These are phyloP conservation scores for Leccinum incarnatum DNA, from an alignment of 768 basidiomycete genomes.

Conservation along the genomic window DNA sequence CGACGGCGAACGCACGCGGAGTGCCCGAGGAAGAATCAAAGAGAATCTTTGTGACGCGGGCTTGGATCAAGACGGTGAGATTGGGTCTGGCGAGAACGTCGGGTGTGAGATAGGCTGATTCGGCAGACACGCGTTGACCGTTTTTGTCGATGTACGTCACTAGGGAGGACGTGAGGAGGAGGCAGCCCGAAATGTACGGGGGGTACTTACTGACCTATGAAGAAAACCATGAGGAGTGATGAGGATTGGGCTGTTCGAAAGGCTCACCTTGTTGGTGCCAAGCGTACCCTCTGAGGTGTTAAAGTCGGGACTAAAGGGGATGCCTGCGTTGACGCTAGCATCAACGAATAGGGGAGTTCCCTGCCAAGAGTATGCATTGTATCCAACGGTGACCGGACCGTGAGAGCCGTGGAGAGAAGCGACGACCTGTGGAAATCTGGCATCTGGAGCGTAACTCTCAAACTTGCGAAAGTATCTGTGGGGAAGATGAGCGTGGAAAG, in stretches of 20 bases:
- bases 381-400: slow-evolving; percentile 63
- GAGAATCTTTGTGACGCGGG: slow-evolving; percentile 56
- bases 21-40: slow-evolving; percentile 43
- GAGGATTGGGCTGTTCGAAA: not conserved
- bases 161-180: slow-evolving; percentile 24
- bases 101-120: slow-evolving; percentile 64
- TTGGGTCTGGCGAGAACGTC: slow-evolving; percentile 64
- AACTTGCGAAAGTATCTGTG: slow-evolving; percentile 69
- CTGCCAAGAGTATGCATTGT: slow-evolving; percentile 46
- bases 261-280: slow-evolving; percentile 58
- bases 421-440: slow-evolving; percentile 50
- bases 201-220: slow-evolving; percentile 42
- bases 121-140: slow-evolving; percentile 56
- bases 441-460: slow-evolving; percentile 53
- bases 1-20: slow-evolving; percentile 57
- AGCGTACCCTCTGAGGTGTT: slow-evolving; percentile 54
- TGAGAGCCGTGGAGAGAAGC: slow-evolving; percentile 41
- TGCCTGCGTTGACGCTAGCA: slow-evolving; percentile 48
- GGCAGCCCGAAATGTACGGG: not conserved
- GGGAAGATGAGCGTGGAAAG: not conserved
- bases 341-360: slow-evolving; percentile 52
- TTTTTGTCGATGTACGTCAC: slow-evolving; percentile 65
- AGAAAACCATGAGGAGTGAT: not conserved
- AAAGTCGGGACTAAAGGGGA: slow-evolving; percentile 54
- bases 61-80: slow-evolving; percentile 55